phyloP scores from a whole-genome alignment of 164 flowering plant genomes.

The Sedum album region DNA sequence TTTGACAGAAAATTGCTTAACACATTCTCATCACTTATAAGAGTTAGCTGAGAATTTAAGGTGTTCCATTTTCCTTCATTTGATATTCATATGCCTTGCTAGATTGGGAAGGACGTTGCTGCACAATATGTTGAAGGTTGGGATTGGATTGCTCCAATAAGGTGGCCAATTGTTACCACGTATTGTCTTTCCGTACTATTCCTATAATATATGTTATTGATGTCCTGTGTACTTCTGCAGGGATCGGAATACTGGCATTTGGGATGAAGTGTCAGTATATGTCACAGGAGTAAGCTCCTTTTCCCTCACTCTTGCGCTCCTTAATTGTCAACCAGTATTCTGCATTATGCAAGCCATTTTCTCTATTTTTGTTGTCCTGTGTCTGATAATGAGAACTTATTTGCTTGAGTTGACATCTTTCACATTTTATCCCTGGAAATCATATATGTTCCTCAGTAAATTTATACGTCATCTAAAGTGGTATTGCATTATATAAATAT shows the following conservation, averaged over 20 bases:
- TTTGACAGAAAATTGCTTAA: no score
- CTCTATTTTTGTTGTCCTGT: background rate
- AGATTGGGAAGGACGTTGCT: conserved; percentile 99
- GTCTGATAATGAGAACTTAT: background rate
- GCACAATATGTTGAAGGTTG: conserved; percentile 98
- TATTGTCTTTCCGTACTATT: background rate
- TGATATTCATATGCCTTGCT: conserved; percentile 10
- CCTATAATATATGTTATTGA: background rate
- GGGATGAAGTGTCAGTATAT: conserved; percentile 94
- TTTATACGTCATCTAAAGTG: background rate
- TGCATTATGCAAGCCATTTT: background rate
- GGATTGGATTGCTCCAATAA: conserved; percentile 99
- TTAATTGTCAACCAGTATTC: background rate
- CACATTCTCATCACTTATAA: no score
- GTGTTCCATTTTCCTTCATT: background rate
- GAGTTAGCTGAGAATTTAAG: background rate
- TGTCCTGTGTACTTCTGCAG: conserved; percentile 31
- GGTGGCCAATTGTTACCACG: conserved; percentile 27
- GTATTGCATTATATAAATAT: background rate
- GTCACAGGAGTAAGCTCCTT: conserved; percentile 75
- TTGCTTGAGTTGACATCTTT: background rate
- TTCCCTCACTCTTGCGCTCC: background rate
- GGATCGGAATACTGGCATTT: conserved; percentile 98
- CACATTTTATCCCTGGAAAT: background rate
- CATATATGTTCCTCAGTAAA: background rate